Percentiles rank a stretch among this genome's conserved stretches.
phyloP scores from a whole-genome alignment of 108 stramenopile genomes.

The Skeletonema grethae region DNA sequence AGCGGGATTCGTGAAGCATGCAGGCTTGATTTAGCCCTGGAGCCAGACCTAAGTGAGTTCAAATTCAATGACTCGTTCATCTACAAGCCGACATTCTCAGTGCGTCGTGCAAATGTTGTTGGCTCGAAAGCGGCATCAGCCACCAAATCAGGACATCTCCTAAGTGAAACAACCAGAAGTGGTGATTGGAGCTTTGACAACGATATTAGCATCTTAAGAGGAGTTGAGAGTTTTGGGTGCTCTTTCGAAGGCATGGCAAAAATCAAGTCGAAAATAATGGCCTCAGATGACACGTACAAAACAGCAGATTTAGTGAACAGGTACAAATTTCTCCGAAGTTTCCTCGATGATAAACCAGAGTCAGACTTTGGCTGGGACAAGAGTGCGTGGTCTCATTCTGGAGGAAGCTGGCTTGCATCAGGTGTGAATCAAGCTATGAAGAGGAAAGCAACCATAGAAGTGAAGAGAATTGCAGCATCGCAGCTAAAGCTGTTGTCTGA shows the following conservation, averaged over 20 bases:
- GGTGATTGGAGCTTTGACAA: constrained; percentile 20
- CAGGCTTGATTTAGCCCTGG: constrained; percentile 70
- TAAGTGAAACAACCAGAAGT: neutral
- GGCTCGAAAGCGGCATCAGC: neutral
- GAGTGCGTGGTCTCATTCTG: constrained; percentile 10
- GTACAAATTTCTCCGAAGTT: constrained; percentile 26
- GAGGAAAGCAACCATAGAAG: neutral
- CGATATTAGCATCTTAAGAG: constrained; percentile 40
- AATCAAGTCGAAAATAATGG: constrained; percentile 41
- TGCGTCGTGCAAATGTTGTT: constrained; percentile 12
- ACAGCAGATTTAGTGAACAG: constrained; percentile 22
- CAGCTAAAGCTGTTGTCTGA: neutral
- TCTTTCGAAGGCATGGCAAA: constrained; percentile 14
- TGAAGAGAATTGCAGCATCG: neutral
- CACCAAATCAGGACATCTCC: neutral
- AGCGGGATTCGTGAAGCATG: constrained; percentile 92
- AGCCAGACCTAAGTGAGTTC: constrained; percentile 56
- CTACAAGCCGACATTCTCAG: constrained; percentile 67
- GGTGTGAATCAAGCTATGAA: constrained; percentile 7
- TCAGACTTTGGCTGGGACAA: neutral
- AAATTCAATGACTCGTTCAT: constrained; percentile 63
- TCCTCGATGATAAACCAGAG: constrained; percentile 9
- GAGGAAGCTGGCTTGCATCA: constrained; percentile 27
- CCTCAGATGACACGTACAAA: neutral
- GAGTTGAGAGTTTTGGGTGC: constrained; percentile 34